Conservation (phyloP, 768 basidiomycete genomes). For the Gymnopilus dilepis region DNA sequence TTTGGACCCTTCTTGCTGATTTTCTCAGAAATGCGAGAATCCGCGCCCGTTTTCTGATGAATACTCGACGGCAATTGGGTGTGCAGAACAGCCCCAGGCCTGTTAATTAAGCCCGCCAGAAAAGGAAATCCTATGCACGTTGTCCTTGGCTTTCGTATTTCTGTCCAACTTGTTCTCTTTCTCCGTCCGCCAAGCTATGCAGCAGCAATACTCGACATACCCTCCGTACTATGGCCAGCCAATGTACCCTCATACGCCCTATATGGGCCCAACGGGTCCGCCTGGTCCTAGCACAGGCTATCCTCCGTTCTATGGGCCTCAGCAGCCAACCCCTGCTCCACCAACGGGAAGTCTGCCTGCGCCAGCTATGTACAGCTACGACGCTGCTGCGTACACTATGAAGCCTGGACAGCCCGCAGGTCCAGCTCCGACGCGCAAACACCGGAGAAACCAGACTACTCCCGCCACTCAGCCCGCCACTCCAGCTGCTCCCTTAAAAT, state of each 20-base stretch:
- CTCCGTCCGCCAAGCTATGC: slow-evolving; percentile 32
- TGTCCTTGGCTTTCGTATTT: slow-evolving; percentile 21
- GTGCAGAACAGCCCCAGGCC: not conserved
- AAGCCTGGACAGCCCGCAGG: slow-evolving; percentile 19
- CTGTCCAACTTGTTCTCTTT: slow-evolving; percentile 15
- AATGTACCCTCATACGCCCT: slow-evolving; percentile 45
- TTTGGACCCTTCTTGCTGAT: not conserved
- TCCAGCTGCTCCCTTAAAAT: slow-evolving; percentile 46
- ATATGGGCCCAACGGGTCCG: slow-evolving; percentile 33
- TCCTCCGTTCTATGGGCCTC: slow-evolving; percentile 39
- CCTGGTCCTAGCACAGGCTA: slow-evolving; percentile 41
- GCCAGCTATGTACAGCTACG: slow-evolving; percentile 32
- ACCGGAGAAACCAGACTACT: slow-evolving; percentile 37
- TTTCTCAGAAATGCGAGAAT: not conserved
- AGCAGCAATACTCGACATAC: slow-evolving; percentile 42
- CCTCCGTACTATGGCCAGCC: slow-evolving; percentile 55
- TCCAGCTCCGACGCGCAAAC: slow-evolving; percentile 45
- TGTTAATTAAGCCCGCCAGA: slow-evolving; percentile 27
- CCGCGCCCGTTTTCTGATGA: not conserved
- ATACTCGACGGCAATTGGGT: not conserved
- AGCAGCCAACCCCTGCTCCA: slow-evolving; percentile 29
- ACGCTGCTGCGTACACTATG: slow-evolving; percentile 35
- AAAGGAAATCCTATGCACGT: slow-evolving; percentile 42
- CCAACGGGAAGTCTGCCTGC: slow-evolving; percentile 26
- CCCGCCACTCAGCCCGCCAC: slow-evolving; percentile 21